These are phyloP conservation scores for Dalbergia cultrata DNA, from an alignment of 306 rosid genomes.

Conservation along the genomic window DNA sequence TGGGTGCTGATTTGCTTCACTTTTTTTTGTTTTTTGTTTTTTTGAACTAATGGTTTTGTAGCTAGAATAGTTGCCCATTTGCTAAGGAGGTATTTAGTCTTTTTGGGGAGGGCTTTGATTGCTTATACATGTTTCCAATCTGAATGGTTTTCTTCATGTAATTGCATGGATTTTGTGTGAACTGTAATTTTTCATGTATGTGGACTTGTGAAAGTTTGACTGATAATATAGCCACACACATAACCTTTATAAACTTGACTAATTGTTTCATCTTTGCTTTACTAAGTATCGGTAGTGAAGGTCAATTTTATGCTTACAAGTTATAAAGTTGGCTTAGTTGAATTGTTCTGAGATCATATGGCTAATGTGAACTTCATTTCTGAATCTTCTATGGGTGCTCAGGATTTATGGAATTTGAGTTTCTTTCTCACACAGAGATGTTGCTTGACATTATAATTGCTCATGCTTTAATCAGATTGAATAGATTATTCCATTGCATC, in stretches of 20 bases:
- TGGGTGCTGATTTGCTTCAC: slow-evolving; percentile 19
- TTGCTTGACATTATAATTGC: slow-evolving; percentile 9
- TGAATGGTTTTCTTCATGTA: background rate
- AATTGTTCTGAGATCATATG: slow-evolving; percentile 16
- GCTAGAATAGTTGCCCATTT: background rate
- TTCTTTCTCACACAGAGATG: slow-evolving; percentile 25
- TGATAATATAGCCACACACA: too few relatives aligned
- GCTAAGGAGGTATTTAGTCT: background rate
- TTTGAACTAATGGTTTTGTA: background rate
- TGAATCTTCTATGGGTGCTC: slow-evolving; percentile 9
- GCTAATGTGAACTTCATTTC: slow-evolving; percentile 6
- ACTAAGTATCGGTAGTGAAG: background rate
- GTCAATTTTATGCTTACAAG: background rate
- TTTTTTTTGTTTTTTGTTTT: background rate
- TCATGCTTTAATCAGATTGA: slow-evolving; percentile 20
- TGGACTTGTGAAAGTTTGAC: background rate
- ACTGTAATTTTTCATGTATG: background rate
- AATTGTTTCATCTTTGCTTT: background rate
- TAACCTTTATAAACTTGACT: too few relatives aligned
- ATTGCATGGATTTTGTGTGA: background rate
- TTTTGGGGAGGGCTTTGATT: background rate
- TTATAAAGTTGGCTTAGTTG: background rate
- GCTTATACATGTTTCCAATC: background rate
- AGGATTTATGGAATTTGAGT: slow-evolving; percentile 18
- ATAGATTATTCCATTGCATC: slow-evolving; percentile 11